Percentiles rank a stretch among this genome's conserved stretches.
Evolutionary conservation across 768 basidiomycete species (phyloP).

Genomic region (Butyriboletus loyo): DNA sequence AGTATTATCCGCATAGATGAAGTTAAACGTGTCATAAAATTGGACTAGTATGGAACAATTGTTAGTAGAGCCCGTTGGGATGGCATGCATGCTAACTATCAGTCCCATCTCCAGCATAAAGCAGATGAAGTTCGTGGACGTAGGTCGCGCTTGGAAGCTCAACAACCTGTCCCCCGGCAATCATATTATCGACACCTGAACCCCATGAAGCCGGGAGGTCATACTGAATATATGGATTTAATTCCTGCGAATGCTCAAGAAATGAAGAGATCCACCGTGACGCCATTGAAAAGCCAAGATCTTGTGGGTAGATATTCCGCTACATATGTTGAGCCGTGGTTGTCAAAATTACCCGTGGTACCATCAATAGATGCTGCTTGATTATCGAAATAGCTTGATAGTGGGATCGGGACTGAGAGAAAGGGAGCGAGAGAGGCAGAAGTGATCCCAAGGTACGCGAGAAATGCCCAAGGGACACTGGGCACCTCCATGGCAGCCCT

Average conservation of each 20-base stretch:
- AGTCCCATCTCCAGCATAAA: constrained; percentile 43
- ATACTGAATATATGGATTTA: constrained; percentile 32
- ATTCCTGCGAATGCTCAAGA: not conserved
- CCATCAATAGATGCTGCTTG: constrained; percentile 42
- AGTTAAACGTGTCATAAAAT: constrained; percentile 33
- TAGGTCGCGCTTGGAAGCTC: constrained; percentile 30
- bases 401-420: constrained; percentile 31
- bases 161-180: constrained; percentile 42
- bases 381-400: constrained; percentile 37
- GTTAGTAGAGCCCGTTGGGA: not conserved
- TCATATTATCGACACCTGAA: constrained; percentile 40
- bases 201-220: constrained; percentile 6
- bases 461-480: constrained; percentile 16
- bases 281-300: constrained; percentile 38
- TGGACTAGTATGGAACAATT: constrained; percentile 21
- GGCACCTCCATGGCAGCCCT: constrained; percentile 16
- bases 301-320: constrained; percentile 40
- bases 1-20: constrained; percentile 38
- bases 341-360: constrained; percentile 40
- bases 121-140: constrained; percentile 46
- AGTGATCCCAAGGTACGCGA: constrained; percentile 16
- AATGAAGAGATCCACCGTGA: constrained; percentile 30
- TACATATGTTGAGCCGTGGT: constrained; percentile 38
- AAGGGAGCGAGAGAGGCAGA: constrained; percentile 25
- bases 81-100: constrained; percentile 24